phyloP scores from a whole-genome alignment of 768 basidiomycete genomes.

The Tylopilus intermedius region DNA sequence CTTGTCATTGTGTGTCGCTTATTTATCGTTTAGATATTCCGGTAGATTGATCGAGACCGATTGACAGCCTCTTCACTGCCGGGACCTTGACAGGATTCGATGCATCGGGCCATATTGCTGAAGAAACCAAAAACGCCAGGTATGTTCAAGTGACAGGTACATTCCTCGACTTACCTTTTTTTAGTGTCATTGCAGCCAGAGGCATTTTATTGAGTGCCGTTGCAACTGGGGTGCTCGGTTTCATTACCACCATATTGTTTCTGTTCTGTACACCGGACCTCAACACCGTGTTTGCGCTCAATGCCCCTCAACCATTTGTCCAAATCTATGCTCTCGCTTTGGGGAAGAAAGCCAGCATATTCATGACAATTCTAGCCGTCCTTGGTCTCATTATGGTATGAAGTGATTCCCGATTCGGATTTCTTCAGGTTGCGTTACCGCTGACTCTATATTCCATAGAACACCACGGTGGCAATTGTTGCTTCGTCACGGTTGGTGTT shows the following conservation, averaged over 20 bases:
- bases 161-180: slow-evolving; percentile 1
- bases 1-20: slow-evolving; percentile 62
- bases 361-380: slow-evolving; percentile 84
- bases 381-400: slow-evolving; percentile 81
- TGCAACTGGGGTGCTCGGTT: slow-evolving; percentile 76
- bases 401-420: background rate
- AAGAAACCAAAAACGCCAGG: slow-evolving; percentile 83
- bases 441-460: slow-evolving; percentile 38
- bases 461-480: slow-evolving; percentile 82
- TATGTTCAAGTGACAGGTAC: slow-evolving; percentile 17
- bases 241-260: slow-evolving; percentile 73
- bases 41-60: slow-evolving; percentile 26
- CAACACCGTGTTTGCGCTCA: slow-evolving; percentile 65
- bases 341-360: slow-evolving; percentile 71
- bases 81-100: slow-evolving; percentile 90
- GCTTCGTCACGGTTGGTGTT: slow-evolving; percentile 86
- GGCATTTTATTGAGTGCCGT: slow-evolving; percentile 77
- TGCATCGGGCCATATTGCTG: slow-evolving; percentile 81
- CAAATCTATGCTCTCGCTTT: slow-evolving; percentile 81
- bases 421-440: background rate
- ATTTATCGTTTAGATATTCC: background rate
- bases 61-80: slow-evolving; percentile 78
- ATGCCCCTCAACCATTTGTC: slow-evolving; percentile 89
- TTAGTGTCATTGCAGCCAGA: slow-evolving; percentile 70
- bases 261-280: slow-evolving; percentile 82